Base-by-base conservation (phyloP, 2,329 filamentous ascomycete genomes). In the Pseudohalonectria lignicola region DNA sequence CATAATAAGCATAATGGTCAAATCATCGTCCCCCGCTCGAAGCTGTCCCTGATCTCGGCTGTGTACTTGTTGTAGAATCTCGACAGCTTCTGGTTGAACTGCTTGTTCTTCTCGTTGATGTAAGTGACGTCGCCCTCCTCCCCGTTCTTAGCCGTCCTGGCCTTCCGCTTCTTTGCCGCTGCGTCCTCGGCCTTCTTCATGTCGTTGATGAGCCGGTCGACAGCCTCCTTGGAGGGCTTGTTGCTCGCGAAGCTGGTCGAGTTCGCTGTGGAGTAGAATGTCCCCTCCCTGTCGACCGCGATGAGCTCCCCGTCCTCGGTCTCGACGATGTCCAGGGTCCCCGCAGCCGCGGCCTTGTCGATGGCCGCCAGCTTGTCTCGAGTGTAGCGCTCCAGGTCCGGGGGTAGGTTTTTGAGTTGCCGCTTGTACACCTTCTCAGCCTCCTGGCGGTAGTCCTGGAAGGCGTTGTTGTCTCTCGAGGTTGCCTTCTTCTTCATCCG, bases 91-190 rank as follows among this genome's bases (percentile, higher is more conserved):
- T 94, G 80, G 76, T 98, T 98, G 69, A 98, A 98, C 71, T 95
- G 87, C 71, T 96, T 96, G 71, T 98, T 98, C 81, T 98, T 95
- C 64, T 95, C 87, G 64, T 98, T 98, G 74, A 98, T 98, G 63
- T 94, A 96, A 7, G 90, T 96, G 51, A 96, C 84, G 60, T 98
- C 92, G 20, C 78, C 82, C 34, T 88, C 84, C 45, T 94, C 87
- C 41, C 88, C 86, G 45, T 80, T 82, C 56, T 79, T 75, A 11
- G 76, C 75, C 56, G 83, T 78, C 38, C 87, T 73, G 47, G 93
- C 86, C 56, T 76, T 79, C 51, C 87, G 73, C 67, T 93, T 93
- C 72, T 88, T 93, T 53, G 94, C 55, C 37, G 87, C 71, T 37
- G 79, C 73, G 50, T 93, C 87, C 62, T 98, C 92, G 2, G 88